phyloP scores from a whole-genome alignment of 2,329 filamentous ascomycete genomes.

The Venturia pyrina region DNA sequence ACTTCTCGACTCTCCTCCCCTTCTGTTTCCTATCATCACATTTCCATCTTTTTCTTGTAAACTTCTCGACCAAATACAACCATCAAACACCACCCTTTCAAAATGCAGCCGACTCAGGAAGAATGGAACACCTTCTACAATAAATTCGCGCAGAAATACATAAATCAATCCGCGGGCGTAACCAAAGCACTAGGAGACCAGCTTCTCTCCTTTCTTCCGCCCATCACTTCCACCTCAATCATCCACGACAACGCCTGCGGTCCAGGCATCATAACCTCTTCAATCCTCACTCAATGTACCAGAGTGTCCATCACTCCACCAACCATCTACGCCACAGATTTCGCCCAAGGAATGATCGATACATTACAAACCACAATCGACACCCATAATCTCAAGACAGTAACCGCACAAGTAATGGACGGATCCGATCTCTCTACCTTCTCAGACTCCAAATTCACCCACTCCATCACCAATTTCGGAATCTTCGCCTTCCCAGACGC shows the following conservation, averaged over 20 bases:
- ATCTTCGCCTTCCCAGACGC: slow-evolving; percentile 27
- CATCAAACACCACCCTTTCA: background rate
- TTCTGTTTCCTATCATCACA: background rate
- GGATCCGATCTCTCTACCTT: slow-evolving; percentile 7
- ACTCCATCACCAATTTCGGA: slow-evolving; percentile 31
- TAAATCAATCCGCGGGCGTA: slow-evolving; percentile 21
- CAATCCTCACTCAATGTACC: slow-evolving; percentile 17
- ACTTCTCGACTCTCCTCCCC: background rate
- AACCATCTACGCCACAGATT: slow-evolving; percentile 24
- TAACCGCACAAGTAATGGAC: slow-evolving; percentile 7
- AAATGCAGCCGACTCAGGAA: background rate
- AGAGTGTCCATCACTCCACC: slow-evolving; percentile 10
- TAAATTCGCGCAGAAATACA: slow-evolving; percentile 22
- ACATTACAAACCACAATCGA: slow-evolving; percentile 14
- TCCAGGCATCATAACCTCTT: slow-evolving; percentile 21
- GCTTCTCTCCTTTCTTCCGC: slow-evolving; percentile 21
- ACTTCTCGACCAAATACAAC: no score
- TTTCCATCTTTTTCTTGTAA: no score
- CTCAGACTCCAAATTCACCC: slow-evolving; percentile 25
- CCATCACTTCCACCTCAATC: slow-evolving; percentile 19
- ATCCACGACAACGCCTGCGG: slow-evolving; percentile 28
- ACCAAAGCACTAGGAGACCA: slow-evolving; percentile 21
- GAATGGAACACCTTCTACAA: slow-evolving; percentile 17
- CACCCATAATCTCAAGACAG: background rate
- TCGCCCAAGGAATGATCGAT: slow-evolving; percentile 21